Evolutionary conservation across 176 grass and related monocot species (phyloP), one percentile per base, ranked within the genome.

Genomic region (Carex parvula): DNA sequence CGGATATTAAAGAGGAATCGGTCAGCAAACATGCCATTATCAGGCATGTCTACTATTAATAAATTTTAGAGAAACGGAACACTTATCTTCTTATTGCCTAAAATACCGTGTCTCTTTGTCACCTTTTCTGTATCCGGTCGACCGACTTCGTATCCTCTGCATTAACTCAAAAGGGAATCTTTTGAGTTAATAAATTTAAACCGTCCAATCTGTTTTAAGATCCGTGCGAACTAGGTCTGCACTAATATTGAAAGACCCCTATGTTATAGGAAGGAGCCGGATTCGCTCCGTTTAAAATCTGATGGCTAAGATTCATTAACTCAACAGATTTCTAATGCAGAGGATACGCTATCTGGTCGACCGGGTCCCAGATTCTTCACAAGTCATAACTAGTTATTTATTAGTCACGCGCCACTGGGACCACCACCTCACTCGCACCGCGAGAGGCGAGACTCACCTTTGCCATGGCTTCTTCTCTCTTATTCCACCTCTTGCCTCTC

Each of bases 401-500:
- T 17, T 79, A 75, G 20, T 80, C 55, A 69, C 30, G 26, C 20
- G 35, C 5, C 54, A 63, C 8, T 14, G 26, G 13, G 15, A 83
- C 17, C 15, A 3, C 1, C 3, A 16, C 12, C 33, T 35, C 33
- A 44, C 42, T 44, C 42, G 42, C 42, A 44, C 8, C 42, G 42
- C 42, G 42, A 44, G 41, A 44, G 26, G 2, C 1, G 33, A 35
- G 33, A 42, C 33, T 59, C 60, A 20, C 78, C 46, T 50, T 77
- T 17, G 11, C 89, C 85, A 94, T 94, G 89, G 82, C 90, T 46
- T n/a, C 90, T 46, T n/a, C 6, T 64, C 56, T 10, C 3, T 12
- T 55, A 0, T n/a, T 73, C 1, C 35, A 86, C 21, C 15, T 12
- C 64, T 2, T 84, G 21, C 3, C 67, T 63, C 1, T 87, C 55